These are phyloP conservation scores for Leccinum incarnatum DNA, from an alignment of 768 basidiomycete species.

Conservation along the genomic window DNA sequence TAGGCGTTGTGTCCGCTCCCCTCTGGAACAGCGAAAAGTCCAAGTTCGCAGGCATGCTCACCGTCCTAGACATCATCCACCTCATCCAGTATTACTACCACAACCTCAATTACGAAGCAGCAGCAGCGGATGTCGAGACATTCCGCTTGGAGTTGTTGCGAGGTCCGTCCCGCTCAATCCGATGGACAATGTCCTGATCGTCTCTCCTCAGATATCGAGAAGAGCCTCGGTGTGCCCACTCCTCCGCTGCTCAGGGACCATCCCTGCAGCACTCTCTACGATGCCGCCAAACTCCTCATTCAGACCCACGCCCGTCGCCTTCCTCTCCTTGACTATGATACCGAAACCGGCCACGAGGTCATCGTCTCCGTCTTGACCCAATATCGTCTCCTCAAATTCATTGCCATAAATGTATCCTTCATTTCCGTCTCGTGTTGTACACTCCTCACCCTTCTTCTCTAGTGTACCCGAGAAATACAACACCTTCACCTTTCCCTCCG, in stretches of 20 bases:
- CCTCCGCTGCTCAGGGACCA: constrained; percentile 90
- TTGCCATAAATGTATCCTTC: constrained; percentile 84
- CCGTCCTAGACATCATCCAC: constrained; percentile 98
- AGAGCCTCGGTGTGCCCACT: constrained; percentile 83
- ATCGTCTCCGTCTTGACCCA: constrained; percentile 96
- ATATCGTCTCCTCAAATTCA: constrained; percentile 97
- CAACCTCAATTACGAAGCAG: constrained; percentile 76
- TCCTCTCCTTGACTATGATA: constrained; percentile 89
- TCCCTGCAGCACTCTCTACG: constrained; percentile 83
- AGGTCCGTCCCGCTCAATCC: constrained; percentile 49
- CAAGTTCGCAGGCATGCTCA: constrained; percentile 96
- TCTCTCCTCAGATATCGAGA: constrained; percentile 77
- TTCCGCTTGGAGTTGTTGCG: constrained; percentile 86
- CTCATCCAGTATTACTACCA: constrained; percentile 98
- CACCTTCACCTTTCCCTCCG: constrained; percentile 78
- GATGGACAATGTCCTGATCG: constrained; percentile 6
- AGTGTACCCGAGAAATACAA: constrained; percentile 87
- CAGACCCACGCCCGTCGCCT: constrained; percentile 94
- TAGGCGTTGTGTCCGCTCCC: constrained; percentile 97
- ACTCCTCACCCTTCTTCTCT: constrained; percentile 10
- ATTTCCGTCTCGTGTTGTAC: background rate
- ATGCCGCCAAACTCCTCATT: constrained; percentile 86
- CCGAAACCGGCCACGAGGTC: constrained; percentile 92
- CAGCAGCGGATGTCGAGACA: constrained; percentile 86
- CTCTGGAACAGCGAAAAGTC: constrained; percentile 96